Percentiles rank a stretch among this genome's conserved stretches.
Conservation (phyloP, 192 early-diverging fungal genomes). For the Phlyctochytrium bullatum region DNA sequence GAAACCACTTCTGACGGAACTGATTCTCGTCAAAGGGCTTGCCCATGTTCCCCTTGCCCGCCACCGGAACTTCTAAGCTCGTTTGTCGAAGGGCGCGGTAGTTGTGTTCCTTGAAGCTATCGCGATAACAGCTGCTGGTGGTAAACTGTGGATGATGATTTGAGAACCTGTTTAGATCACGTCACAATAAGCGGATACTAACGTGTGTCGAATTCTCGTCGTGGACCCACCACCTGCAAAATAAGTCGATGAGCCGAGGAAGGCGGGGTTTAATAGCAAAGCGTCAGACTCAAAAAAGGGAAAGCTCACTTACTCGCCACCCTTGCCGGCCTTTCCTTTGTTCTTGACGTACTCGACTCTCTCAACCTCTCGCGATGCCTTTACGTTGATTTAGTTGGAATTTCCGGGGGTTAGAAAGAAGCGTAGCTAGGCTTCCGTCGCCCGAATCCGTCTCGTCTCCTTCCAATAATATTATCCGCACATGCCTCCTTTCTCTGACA, state of each 20-base stretch:
- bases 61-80: slow-evolving; percentile 2
- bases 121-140: slow-evolving; percentile 30
- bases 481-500: too few relatives aligned
- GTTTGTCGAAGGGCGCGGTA: slow-evolving; percentile 26
- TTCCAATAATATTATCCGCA: too few relatives aligned
- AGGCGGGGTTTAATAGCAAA: background rate
- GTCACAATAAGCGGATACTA: background rate
- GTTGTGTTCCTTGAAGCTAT: slow-evolving; percentile 39
- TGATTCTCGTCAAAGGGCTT: slow-evolving; percentile 1
- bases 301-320: slow-evolving; percentile 30
- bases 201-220: slow-evolving; percentile 8
- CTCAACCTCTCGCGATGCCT: slow-evolving; percentile 28
- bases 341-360: slow-evolving; percentile 41
- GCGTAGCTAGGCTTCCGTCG: too few relatives aligned
- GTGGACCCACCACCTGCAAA: slow-evolving; percentile 42
- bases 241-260: too few relatives aligned
- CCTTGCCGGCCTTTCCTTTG: slow-evolving; percentile 38
- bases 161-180: background rate
- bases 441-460: too few relatives aligned
- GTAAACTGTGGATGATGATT: slow-evolving; percentile 3
- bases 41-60: slow-evolving; percentile 2
- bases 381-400: slow-evolving; percentile 10
- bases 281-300: background rate
- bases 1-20: slow-evolving; percentile 28
- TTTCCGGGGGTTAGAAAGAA: background rate